These are phyloP conservation scores for Nakazawaea populi DNA, from an alignment of 805 yeast species.

Conservation along the genomic window DNA sequence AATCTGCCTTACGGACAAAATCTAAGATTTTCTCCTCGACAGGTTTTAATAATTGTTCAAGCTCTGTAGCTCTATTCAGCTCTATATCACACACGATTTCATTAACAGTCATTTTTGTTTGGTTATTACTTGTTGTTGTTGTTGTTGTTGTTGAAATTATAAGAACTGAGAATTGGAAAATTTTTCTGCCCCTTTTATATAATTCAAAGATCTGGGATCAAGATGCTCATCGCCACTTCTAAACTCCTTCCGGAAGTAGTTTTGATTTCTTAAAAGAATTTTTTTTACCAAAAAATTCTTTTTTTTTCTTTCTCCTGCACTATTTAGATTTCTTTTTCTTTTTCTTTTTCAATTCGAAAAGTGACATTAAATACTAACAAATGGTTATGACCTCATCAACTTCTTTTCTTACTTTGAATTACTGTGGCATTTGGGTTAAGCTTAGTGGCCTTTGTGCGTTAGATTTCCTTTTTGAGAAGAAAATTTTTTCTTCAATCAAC, in stretches of 20 bases:
- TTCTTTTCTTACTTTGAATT: too few relatives aligned
- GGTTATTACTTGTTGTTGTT: neutral
- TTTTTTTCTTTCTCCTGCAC: neutral
- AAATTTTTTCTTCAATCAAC: too few relatives aligned
- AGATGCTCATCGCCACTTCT: neutral
- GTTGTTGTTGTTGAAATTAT: neutral
- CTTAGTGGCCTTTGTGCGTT: too few relatives aligned
- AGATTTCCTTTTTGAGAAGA: too few relatives aligned
- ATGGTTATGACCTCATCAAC: too few relatives aligned
- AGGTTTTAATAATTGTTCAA: constrained; percentile 46
- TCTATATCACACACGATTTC: constrained; percentile 33
- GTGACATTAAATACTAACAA: too few relatives aligned
- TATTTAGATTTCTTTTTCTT: neutral
- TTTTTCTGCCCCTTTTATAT: neutral
- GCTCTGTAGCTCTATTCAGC: constrained; percentile 45
- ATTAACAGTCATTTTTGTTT: neutral
- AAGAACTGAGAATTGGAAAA: neutral
- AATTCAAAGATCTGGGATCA: neutral
- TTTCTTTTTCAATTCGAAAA: too few relatives aligned
- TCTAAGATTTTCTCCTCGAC: constrained; percentile 45
- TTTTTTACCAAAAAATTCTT: neutral
- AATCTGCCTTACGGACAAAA: constrained; percentile 43
- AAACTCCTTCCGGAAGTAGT: neutral
- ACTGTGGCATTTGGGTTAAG: too few relatives aligned
- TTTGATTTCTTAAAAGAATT: neutral